phyloP scores from a whole-genome alignment of 129 eudicot species.

The Tanacetum coccineum region DNA sequence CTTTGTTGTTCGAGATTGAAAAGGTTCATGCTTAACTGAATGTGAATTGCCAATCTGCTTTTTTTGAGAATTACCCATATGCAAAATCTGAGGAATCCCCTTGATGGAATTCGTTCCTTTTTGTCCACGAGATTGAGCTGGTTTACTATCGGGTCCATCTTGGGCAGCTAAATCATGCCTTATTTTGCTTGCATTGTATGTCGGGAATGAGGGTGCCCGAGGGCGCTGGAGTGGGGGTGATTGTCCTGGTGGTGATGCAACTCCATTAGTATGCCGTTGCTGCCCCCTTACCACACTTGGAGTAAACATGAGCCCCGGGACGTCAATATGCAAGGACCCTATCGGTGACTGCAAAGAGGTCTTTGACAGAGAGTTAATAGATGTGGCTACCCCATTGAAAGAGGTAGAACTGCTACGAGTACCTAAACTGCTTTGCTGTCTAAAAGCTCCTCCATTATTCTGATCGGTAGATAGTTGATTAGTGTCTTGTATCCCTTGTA shows the following conservation, averaged over 20 bases:
- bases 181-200: conserved; percentile 29
- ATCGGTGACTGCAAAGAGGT: conserved; percentile 36
- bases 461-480: conserved; percentile 42
- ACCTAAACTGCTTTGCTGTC: conserved; percentile 18
- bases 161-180: conserved; percentile 24
- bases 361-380: conserved; percentile 33
- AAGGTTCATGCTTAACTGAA: conserved; percentile 33
- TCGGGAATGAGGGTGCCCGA: conserved; percentile 32
- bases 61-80: conserved; percentile 29
- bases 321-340: conserved; percentile 27
- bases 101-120: conserved; percentile 21
- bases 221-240: conserved; percentile 38
- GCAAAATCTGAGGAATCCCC: conserved; percentile 30
- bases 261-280: conserved; percentile 26
- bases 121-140: conserved; percentile 35
- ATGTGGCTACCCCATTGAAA: conserved; percentile 32
- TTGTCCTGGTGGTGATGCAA: conserved; percentile 30
- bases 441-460: conserved; percentile 32
- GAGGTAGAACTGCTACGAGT: conserved; percentile 2
- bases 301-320: conserved; percentile 24
- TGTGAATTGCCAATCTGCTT: conserved; percentile 31
- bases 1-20: conserved; percentile 29
- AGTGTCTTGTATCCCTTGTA: conserved; percentile 36
- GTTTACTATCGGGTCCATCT: conserved; percentile 35
- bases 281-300: conserved; percentile 27